Evolutionary conservation across 1,284 basidiomycete genomes (phyloP), one percentile per base, ranked within the genome.

Genomic region (Sporisorium iseilematis-ciliati): DNA sequence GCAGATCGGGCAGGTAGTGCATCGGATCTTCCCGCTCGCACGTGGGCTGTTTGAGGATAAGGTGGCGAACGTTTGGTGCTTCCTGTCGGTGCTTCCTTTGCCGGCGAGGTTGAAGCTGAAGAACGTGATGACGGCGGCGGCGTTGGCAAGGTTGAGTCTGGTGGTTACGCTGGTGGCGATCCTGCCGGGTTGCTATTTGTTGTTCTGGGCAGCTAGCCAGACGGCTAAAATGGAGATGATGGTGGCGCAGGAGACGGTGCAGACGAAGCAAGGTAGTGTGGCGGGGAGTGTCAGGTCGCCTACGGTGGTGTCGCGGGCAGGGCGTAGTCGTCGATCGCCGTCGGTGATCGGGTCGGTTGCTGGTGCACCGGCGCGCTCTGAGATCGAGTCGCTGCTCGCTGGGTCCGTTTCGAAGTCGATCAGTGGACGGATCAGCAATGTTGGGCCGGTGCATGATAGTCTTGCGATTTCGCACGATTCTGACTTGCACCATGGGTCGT

Each of bases 41-140:
- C 91, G 93, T 45, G 94, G 95, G 8, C 88, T 97, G 6, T 97
- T 97, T 80, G 95, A 97, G 85, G 95, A 97, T 87, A 97, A 97
- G 84, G 95, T 97, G 23, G 93, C 94, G 49, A 97, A 97, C 84
- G 92, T 96, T 81, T 97, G 95, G 87, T 97, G 83, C 66, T 74
- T 79, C 42, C 40, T 80, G 38, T 68, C 64, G 3, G 81, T 83
- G 8, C 64, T 84, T 6, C 83, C 83, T 0, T 23, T 83, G 20
- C 82, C 81, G 7, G 53, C 55, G 35, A 48, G 70, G 8, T 77
- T 63, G 56, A 82, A 83, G 69, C 65, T 79, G 23, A 76, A 65
- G 31, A 75, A 82, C 29, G 40, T 77, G 42, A 51, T 84, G 29
- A 51, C 51, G 18, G 60, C 66, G 1, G 25, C 54, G n/a, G 62